Evolutionary conservation across 495 filamentous ascomycete species (phyloP), one percentile per base, ranked within the genome.

Genomic region (Annulohypoxylon bovei): DNA sequence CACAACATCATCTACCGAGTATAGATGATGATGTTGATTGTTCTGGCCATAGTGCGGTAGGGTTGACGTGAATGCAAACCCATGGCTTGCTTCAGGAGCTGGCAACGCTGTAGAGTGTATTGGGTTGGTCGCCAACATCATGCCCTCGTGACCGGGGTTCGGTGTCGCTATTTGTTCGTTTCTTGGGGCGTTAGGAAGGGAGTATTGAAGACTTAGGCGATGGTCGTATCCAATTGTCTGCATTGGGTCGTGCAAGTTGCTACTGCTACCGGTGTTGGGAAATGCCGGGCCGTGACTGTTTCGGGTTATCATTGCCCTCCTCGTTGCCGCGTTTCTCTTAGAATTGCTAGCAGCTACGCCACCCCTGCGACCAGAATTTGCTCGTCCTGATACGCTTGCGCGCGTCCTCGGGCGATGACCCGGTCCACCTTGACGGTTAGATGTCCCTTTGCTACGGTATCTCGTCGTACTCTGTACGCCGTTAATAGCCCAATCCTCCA

Each of bases 381-480:
- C 67, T 20, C 71, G 65, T 7, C 40, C 60, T 16, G 61, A 70
- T 35, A 57, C 22, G n/a, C 55, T 62, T n/a, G 32, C 8, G 28
- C 50, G 58, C 9, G 30, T 11, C 6, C 64, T 49, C 4, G 37
- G 20, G 22, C 50, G 16, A 8, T 37, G 23, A 35, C 59, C 56
- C 8, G 32, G 35, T 9, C 67, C 65, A 6, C 32, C 32, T 12
- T 63, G 72, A 14, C 72, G 66, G 14, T 20, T 46, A 0, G 70
- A 62, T 4, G 75, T 78, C 6, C 71, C 75, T 70, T 84, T 85
- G 14, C 64, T 68, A 27, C 83, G 79, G 65, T 83, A 85, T 49
- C 83, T 71, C 1, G 83, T 85, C 6, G 83, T 85, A 75, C 79
- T 81, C 47, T 84, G 75, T 2, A 84, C 81, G 12, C 82, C 81